phyloP scores from a whole-genome alignment of 192 early-diverging fungal genomes.

The Gonapodya prolifera region DNA sequence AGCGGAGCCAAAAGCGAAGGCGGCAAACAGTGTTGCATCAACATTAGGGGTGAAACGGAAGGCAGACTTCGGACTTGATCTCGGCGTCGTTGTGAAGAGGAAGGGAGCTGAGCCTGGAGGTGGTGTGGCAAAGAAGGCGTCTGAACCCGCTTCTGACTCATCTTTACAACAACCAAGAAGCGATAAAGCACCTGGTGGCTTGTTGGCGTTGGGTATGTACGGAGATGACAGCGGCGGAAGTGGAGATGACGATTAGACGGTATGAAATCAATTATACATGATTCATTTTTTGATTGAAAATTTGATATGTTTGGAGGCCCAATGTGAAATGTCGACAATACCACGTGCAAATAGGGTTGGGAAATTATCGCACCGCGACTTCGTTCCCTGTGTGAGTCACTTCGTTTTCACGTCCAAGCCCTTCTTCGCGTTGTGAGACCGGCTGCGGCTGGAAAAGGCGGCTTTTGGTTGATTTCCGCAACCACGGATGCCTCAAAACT shows the following conservation, averaged over 20 bases:
- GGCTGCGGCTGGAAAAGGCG: no score
- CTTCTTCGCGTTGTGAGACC: no score
- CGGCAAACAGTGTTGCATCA: not conserved
- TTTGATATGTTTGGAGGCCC: no score
- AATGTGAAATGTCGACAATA: no score
- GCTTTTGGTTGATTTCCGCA: slow-evolving; percentile 14
- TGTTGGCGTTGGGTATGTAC: not conserved
- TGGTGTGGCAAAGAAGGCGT: not conserved
- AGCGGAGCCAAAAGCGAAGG: not conserved
- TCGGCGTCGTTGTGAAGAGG: not conserved
- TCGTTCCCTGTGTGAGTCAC: no score
- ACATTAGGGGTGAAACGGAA: not conserved
- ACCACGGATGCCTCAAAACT: slow-evolving; percentile 45
- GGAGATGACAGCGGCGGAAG: not conserved
- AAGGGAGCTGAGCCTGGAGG: not conserved
- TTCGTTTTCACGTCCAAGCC: no score
- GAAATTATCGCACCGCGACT: no score
- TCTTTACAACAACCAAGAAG: not conserved
- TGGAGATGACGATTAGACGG: not conserved
- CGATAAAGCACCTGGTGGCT: not conserved
- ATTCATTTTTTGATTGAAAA: no score
- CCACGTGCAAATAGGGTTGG: no score
- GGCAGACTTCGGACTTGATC: not conserved
- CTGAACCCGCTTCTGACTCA: not conserved
- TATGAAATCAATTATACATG: no score